phyloP scores from a whole-genome alignment of 352 stramenopile genomes.

The Pythium phragmitis region DNA sequence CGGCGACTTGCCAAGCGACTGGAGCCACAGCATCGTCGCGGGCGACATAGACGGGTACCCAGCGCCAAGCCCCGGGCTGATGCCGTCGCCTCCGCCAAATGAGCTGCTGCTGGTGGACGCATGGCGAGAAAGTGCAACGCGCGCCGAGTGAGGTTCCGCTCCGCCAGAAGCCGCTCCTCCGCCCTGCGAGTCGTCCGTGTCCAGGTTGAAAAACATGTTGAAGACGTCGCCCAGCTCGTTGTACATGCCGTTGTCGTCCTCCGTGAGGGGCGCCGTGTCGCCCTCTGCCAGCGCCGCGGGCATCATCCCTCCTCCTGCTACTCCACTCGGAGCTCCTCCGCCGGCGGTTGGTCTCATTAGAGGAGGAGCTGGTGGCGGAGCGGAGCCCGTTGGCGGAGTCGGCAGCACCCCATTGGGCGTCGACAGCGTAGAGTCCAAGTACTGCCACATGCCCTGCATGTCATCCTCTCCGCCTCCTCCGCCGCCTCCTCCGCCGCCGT shows the following conservation, averaged over 20 bases:
- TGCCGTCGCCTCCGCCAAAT: slow-evolving; percentile 35
- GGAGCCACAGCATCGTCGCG: slow-evolving; percentile 74
- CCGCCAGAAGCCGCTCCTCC: background rate
- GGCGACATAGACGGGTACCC: slow-evolving; percentile 71
- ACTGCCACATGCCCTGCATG: slow-evolving; percentile 69
- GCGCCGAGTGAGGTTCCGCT: slow-evolving; percentile 16
- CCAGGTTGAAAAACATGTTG: slow-evolving; percentile 71
- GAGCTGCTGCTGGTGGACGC: slow-evolving; percentile 41
- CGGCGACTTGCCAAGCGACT: slow-evolving; percentile 65
- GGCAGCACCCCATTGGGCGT: slow-evolving; percentile 28
- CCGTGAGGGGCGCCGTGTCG: slow-evolving; percentile 35
- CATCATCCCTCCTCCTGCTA: slow-evolving; percentile 3
- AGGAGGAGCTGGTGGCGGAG: background rate
- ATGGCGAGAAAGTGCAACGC: slow-evolving; percentile 54
- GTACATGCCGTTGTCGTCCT: slow-evolving; percentile 55
- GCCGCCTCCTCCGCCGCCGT: background rate
- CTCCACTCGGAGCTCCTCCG: background rate
- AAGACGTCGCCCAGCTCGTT: slow-evolving; percentile 72
- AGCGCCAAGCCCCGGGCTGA: slow-evolving; percentile 52
- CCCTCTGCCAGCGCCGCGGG: slow-evolving; percentile 28
- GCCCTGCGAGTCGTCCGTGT: slow-evolving; percentile 38
- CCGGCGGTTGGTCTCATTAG: background rate
- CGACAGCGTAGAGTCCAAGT: slow-evolving; percentile 53
- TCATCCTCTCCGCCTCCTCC: slow-evolving; percentile 30
- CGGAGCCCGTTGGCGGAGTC: slow-evolving; percentile 15